Conservation (phyloP, 2,329 filamentous ascomycete genomes). For the Penicillium rolfsii region DNA sequence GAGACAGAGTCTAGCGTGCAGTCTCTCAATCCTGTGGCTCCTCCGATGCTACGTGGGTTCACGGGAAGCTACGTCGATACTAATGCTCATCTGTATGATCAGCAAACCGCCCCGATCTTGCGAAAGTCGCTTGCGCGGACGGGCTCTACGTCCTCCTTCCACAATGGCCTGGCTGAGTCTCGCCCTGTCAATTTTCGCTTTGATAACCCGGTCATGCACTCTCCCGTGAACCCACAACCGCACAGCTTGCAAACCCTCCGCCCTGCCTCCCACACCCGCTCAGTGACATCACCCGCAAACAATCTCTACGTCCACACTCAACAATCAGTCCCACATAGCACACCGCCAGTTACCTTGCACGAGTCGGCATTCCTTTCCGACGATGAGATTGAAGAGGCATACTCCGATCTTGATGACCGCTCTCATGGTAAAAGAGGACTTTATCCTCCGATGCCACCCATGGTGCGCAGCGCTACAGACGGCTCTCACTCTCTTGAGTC, state of each 20-base stretch:
- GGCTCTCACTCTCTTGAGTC: conserved; percentile 50
- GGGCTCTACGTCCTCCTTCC: conserved; percentile 74
- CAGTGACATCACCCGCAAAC: conserved; percentile 77
- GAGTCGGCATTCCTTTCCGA: conserved; percentile 70
- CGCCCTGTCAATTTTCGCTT: conserved; percentile 61
- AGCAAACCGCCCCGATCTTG: conserved; percentile 87
- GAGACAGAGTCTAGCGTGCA: conserved; percentile 65
- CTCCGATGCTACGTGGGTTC: conserved; percentile 51
- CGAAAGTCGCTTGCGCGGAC: conserved; percentile 77
- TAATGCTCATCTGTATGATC: conserved; percentile 84
- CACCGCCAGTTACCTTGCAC: conserved; percentile 49
- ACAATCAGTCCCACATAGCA: conserved; percentile 55
- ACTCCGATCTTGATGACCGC: conserved; percentile 82
- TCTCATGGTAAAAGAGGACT: conserved; percentile 33
- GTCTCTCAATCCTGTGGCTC: conserved; percentile 48
- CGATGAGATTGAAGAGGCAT: conserved; percentile 75
- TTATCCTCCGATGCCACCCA: conserved; percentile 27
- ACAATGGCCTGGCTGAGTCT: conserved; percentile 82
- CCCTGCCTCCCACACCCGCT: conserved; percentile 76
- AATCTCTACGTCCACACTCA: conserved; percentile 52
- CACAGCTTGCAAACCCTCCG: conserved; percentile 50
- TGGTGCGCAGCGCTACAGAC: conserved; percentile 42
- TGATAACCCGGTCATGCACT: conserved; percentile 49
- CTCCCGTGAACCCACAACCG: conserved; percentile 52
- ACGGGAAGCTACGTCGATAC: conserved; percentile 69